A percentile compares a stretch with the other conserved stretches of the same genome.
phyloP scores from a whole-genome alignment of 345 rosid genomes.

The Capsella bursapastoris region DNA sequence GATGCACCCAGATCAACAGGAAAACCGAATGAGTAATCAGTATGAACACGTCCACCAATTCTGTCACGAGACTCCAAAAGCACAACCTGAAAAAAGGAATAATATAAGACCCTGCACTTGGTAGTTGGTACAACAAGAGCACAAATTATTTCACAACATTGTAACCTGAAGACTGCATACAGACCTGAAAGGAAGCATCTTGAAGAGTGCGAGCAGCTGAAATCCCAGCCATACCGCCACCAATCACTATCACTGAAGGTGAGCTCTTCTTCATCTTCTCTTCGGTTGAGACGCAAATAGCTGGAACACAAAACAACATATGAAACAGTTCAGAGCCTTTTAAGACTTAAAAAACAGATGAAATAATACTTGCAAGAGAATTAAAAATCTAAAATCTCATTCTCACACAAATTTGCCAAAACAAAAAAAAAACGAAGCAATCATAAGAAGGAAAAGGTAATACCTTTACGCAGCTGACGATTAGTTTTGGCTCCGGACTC shows the following conservation, averaged over 20 bases:
- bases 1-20: conserved; percentile 98
- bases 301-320: conserved; percentile 24
- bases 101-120: conserved; percentile 15
- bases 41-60: conserved; percentile 86
- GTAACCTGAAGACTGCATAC: conserved; percentile 1
- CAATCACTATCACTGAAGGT: conserved; percentile 86
- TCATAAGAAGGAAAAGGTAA: neutral
- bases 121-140: too few species aligned
- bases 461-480: conserved; percentile 76
- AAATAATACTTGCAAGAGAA: neutral
- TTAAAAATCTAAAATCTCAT: neutral
- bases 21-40: conserved; percentile 87
- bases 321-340: conserved; percentile 3
- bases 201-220: conserved; percentile 91
- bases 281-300: conserved; percentile 52
- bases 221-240: conserved; percentile 90
- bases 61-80: conserved; percentile 88
- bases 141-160: neutral
- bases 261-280: conserved; percentile 56
- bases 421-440: too few species aligned
- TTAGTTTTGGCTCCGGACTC: conserved; percentile 65
- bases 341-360: too few species aligned
- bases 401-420: neutral
- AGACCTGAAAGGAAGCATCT: conserved; percentile 88
- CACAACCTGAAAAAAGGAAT: conserved; percentile 57